These are phyloP conservation scores for Penicillium angulare DNA, from an alignment of 495 filamentous ascomycete species.

Conservation along the genomic window DNA sequence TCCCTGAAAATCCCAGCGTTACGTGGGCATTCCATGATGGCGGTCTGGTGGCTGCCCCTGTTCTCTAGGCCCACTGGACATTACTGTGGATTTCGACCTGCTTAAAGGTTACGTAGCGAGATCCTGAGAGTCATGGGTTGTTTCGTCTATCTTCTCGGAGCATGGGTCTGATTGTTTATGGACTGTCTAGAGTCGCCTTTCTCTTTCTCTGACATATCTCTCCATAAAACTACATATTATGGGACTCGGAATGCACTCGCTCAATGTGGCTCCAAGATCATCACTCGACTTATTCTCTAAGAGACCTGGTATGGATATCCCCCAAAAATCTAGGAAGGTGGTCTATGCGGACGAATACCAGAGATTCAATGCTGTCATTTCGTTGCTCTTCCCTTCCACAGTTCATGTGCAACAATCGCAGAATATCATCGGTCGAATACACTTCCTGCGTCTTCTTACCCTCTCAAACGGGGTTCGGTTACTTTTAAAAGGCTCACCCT, in stretches of 20 bases:
- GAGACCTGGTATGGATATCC: conserved; percentile 4
- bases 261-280: no score
- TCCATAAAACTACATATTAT: background rate
- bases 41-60: conserved; percentile 10
- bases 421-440: conserved; percentile 46
- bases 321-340: conserved; percentile 17
- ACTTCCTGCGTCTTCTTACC: conserved; percentile 51
- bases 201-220: background rate
- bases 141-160: conserved; percentile 3
- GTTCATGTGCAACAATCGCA: conserved; percentile 44
- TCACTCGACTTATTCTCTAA: background rate
- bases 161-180: background rate
- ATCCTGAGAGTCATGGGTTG: background rate
- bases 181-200: background rate
- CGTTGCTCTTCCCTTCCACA: conserved; percentile 36
- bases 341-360: conserved; percentile 17
- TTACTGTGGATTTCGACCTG: conserved; percentile 9
- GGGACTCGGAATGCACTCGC: conserved; percentile 12
- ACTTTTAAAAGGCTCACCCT: conserved; percentile 55
- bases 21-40: conserved; percentile 12
- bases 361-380: conserved; percentile 43
- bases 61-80: background rate
- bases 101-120: background rate
- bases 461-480: conserved; percentile 54
- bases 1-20: conserved; percentile 4